Evolutionary conservation across 192 early-diverging fungal species (phyloP), one percentile per base, ranked within the genome.

Genomic region (Thamnidium elegans): DNA sequence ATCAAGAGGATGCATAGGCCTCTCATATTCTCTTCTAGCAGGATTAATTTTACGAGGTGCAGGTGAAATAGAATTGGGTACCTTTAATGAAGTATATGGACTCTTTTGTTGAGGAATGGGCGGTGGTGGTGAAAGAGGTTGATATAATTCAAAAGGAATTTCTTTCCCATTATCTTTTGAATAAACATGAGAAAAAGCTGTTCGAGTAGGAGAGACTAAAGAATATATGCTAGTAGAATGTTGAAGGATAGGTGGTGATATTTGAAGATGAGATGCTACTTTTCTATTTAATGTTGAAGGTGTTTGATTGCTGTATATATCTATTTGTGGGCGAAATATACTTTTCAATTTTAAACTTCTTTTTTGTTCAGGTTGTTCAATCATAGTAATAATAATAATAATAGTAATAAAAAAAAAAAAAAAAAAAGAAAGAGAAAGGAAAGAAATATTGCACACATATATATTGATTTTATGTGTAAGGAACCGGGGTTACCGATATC

Each of bases 141-240:
- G 36, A n/a, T 59, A 59, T 15, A 59, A 36, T 45, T 59, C 42
- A 26, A 14, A 59, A 15, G 58, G 58, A 23, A 59, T 44, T 45
- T 59, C 58, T 9, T 36, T 56, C 4, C 32, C 34, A 21, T 59
- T 59, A 9, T 32, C 31, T 20, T 20, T 59, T 23, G 58, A 59
- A 42, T 59, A 59, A 59, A 59, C 21, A 20, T 36, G 19, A 44
- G 36, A 44, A 45, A 70, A 70, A 7, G 52, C 34, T 6, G 68
- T 31, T 44, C 68, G 61, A 7, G 31, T 55, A 47, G 68, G 68
- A 10, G 68, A 70, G 13, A 58, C 68, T 13, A 70, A 26, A 13
- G 68, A 62, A 39, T 70, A 70, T 7, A 70, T 56, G n/a, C 50
- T 64, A 11, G 62, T 58, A 7, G 68, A 64, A 19, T 63, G 60